Conservation (phyloP, 2,329 filamentous ascomycete species). For the Coniochaeta sp. region DNA sequence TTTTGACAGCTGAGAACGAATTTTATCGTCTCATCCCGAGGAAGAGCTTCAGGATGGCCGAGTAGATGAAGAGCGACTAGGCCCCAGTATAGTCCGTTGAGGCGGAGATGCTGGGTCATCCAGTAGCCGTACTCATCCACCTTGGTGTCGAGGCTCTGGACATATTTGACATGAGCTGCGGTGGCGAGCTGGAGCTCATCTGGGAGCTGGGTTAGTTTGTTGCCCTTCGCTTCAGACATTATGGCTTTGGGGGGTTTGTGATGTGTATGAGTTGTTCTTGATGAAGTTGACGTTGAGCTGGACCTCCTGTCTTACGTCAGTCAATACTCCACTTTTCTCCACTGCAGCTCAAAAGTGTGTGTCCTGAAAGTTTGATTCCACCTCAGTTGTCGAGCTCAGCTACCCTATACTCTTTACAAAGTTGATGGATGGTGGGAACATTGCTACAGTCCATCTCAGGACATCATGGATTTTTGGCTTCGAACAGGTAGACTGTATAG, state of each 20-base stretch:
- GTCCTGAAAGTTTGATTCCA: not conserved
- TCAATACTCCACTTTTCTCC: not conserved
- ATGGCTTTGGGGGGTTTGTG: not conserved
- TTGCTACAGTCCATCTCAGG: no score
- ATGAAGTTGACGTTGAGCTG: not conserved
- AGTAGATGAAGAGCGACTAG: slow-evolving; percentile 83
- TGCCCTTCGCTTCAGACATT: slow-evolving; percentile 21
- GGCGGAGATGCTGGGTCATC: slow-evolving; percentile 90
- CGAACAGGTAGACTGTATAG: no score
- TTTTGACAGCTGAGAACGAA: slow-evolving; percentile 96
- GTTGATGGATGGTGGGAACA: no score
- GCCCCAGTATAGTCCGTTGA: slow-evolving; percentile 97
- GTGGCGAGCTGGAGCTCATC: slow-evolving; percentile 39
- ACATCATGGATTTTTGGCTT: no score
- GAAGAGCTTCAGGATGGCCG: slow-evolving; percentile 71
- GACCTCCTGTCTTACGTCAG: not conserved
- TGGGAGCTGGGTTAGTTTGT: slow-evolving; percentile 24
- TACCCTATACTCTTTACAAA: no score
- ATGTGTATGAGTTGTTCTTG: not conserved
- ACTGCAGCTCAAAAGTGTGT: not conserved
- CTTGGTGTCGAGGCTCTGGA: slow-evolving; percentile 84
- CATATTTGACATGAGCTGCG: slow-evolving; percentile 75
- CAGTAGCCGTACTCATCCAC: slow-evolving; percentile 97
- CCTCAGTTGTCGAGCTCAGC: not conserved
- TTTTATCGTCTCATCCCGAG: slow-evolving; percentile 72